These are phyloP conservation scores for Acanthamoeba healyi DNA, from an alignment of 208 protist species.

Conservation along the genomic window DNA sequence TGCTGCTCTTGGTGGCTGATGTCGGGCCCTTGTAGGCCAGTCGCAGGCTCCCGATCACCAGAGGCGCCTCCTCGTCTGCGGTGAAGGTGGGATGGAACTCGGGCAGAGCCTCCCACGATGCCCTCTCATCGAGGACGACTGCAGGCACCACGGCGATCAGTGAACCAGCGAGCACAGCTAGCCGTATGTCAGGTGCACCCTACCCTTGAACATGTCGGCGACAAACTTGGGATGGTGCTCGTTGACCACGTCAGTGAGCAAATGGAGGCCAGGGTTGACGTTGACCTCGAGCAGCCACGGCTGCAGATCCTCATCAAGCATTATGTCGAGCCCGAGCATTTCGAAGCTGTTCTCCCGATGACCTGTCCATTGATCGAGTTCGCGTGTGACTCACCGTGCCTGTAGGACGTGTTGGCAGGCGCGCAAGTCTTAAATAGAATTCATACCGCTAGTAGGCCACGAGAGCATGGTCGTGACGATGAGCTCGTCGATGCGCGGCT, in stretches of 20 bases:
- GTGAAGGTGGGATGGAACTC: background rate
- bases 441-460: background rate
- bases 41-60: background rate
- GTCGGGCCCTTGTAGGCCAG: background rate
- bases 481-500: constrained; percentile 22
- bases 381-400: too few species aligned
- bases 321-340: constrained; percentile 78
- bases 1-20: too few species aligned
- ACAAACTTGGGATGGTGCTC: constrained; percentile 70
- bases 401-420: too few species aligned
- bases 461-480: constrained; percentile 5
- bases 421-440: too few species aligned
- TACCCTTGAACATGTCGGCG: constrained; percentile 28
- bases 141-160: background rate
- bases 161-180: background rate
- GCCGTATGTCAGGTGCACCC: background rate
- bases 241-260: constrained; percentile 78
- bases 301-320: constrained; percentile 75
- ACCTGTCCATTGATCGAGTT: too few species aligned
- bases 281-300: constrained; percentile 81
- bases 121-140: background rate
- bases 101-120: background rate
- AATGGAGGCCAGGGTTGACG: constrained; percentile 81
- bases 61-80: background rate
- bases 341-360: constrained; percentile 78